Conservation (phyloP, 2,329 filamentous ascomycete species). For the Xylaria sp. region DNA sequence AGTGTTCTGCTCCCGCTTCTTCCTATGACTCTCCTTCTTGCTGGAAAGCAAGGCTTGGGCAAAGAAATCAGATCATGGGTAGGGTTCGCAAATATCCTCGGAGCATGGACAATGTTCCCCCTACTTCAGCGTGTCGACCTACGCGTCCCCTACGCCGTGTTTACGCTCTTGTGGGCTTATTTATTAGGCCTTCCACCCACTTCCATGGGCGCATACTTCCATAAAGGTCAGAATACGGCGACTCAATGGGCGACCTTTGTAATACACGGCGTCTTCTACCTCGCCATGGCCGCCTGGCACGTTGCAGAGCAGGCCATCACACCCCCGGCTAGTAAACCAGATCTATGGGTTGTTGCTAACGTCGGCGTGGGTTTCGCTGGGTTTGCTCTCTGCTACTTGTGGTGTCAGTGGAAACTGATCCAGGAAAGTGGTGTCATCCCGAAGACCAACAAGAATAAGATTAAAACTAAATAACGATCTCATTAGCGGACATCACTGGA, state of each 20-base stretch:
- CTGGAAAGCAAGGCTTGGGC: conserved; percentile 79
- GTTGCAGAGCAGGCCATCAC: conserved; percentile 73
- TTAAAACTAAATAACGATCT: conserved; percentile 44
- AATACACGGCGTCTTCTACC: conserved; percentile 80
- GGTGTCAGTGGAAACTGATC: conserved; percentile 81
- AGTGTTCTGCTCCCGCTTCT: conserved; percentile 91
- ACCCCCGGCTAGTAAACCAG: conserved; percentile 82
- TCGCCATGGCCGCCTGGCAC: conserved; percentile 85
- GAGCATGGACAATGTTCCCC: conserved; percentile 93
- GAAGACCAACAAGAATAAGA: conserved; percentile 38
- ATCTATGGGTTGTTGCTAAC: conserved; percentile 94
- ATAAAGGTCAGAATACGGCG: conserved; percentile 59
- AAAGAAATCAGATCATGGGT: conserved; percentile 88
- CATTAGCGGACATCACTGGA: neutral
- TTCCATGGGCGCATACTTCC: conserved; percentile 74
- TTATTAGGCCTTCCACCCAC: conserved; percentile 87
- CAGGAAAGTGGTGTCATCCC: conserved; percentile 67
- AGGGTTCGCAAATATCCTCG: conserved; percentile 92
- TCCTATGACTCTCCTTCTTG: conserved; percentile 90
- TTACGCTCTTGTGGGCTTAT: conserved; percentile 91
- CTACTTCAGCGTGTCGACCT: conserved; percentile 87
- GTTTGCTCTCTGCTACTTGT: conserved; percentile 88
- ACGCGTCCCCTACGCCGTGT: conserved; percentile 82
- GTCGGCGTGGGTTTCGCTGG: conserved; percentile 86
- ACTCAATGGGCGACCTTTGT: conserved; percentile 70